Evolutionary conservation across 305 asterid genomes (phyloP).

Genomic region (Plantago rigida): DNA sequence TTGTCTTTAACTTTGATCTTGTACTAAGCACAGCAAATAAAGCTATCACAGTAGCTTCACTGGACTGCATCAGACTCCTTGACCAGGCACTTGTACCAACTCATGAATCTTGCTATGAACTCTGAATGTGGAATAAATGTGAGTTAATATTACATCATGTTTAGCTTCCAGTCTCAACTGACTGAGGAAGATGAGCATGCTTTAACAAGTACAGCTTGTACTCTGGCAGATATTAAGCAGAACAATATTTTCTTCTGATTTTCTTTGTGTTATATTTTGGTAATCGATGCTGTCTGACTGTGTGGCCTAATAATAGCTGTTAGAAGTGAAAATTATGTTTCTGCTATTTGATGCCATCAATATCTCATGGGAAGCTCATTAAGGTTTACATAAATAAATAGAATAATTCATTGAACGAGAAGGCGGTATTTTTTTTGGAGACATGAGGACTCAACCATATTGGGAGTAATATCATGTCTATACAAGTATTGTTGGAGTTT

Average conservation of each 20-base stretch:
- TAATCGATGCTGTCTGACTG: not conserved
- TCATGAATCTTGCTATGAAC: constrained; percentile 54
- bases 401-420: no score
- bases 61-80: constrained; percentile 20
- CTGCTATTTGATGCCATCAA: no score
- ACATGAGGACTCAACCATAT: no score
- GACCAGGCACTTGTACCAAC: constrained; percentile 47
- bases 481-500: constrained; percentile 8
- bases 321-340: no score
- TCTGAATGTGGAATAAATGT: constrained; percentile 29
- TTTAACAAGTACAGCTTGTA: not conserved
- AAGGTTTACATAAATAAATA: no score
- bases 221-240: not conserved
- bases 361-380: no score
- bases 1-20: constrained; percentile 28
- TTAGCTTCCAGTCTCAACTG: constrained; percentile 13
- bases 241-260: not conserved
- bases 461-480: no score
- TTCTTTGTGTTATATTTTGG: not conserved
- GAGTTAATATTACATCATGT: constrained; percentile 9
- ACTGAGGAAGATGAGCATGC: constrained; percentile 6
- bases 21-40: constrained; percentile 16
- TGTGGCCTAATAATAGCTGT: not conserved
- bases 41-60: constrained; percentile 17
- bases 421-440: no score